These are phyloP conservation scores for Zoysia pacifica DNA, from an alignment of 176 grass and related monocot genomes.

Conservation along the genomic window DNA sequence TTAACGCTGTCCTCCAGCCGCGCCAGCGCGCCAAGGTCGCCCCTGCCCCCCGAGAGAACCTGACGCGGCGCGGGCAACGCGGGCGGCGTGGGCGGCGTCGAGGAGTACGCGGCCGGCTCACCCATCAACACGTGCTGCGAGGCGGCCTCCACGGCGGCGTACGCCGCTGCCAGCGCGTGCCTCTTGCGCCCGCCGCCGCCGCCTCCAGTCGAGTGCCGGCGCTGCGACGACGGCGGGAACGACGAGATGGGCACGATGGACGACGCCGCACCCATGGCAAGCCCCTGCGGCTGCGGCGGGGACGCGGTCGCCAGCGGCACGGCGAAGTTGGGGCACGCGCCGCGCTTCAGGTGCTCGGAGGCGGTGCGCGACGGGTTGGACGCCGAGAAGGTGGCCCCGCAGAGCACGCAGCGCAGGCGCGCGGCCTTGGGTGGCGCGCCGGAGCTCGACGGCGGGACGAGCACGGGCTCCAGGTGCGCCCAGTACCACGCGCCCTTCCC, in stretches of 20 bases:
- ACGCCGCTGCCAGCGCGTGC: constrained; percentile 21
- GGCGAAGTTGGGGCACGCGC: constrained; percentile 72
- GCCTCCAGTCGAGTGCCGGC: constrained; percentile 33
- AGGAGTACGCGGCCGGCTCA: constrained; percentile 36
- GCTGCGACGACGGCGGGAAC: constrained; percentile 38
- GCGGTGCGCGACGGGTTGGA: constrained; percentile 80
- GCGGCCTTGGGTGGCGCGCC: constrained; percentile 51
- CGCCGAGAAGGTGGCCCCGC: constrained; percentile 57
- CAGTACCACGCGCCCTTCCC: constrained; percentile 86
- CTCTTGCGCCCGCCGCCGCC: constrained; percentile 31
- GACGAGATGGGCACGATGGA: constrained; percentile 42
- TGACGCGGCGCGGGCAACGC: constrained; percentile 45
- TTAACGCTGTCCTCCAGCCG: constrained; percentile 78
- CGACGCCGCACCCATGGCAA: constrained; percentile 12
- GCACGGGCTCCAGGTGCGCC: constrained; percentile 76
- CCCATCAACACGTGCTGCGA: constrained; percentile 9
- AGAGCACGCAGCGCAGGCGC: constrained; percentile 58
- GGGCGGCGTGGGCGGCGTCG: constrained; percentile 37
- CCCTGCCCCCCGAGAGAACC: constrained; percentile 56
- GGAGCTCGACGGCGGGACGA: constrained; percentile 48
- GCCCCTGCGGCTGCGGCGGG: background rate
- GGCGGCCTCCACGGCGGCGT: constrained; percentile 23
- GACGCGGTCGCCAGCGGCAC: background rate
- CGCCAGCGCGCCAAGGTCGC: constrained; percentile 61
- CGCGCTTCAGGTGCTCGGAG: constrained; percentile 82